Percentiles rank a stretch among this genome's conserved stretches.
Conservation (phyloP, 2,329 filamentous ascomycete genomes). For the Saccharata proteae region DNA sequence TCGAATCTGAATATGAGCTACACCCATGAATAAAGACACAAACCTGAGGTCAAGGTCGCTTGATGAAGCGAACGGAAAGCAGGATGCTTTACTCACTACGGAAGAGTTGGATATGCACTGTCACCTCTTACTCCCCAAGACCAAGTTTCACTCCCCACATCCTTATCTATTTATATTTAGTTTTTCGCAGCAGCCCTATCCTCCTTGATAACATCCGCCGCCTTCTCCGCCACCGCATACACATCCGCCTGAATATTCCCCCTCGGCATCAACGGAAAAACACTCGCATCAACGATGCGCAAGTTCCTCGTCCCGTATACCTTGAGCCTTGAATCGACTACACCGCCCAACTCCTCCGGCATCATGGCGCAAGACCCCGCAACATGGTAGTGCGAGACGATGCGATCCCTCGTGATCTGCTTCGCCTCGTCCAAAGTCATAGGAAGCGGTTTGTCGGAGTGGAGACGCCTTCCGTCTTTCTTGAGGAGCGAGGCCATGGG, state of each 20-base stretch:
- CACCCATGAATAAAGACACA: too few relatives aligned
- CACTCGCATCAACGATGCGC: constrained; percentile 20
- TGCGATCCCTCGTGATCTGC: constrained; percentile 12
- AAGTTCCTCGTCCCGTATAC: constrained; percentile 18
- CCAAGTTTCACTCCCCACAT: too few relatives aligned
- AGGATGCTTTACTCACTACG: too few relatives aligned
- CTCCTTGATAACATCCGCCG: constrained; percentile 18
- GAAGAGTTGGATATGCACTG: too few relatives aligned
- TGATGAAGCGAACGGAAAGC: too few relatives aligned
- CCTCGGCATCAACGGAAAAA: constrained; percentile 20
- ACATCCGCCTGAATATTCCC: constrained; percentile 22
- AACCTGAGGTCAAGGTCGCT: too few relatives aligned
- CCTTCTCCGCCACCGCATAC: constrained; percentile 23
- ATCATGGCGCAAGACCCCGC: constrained; percentile 22
- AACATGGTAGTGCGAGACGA: constrained; percentile 20
- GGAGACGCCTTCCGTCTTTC: constrained; percentile 13
- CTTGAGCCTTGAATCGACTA: constrained; percentile 17
- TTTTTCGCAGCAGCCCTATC: not conserved
- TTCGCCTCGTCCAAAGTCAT: constrained; percentile 3
- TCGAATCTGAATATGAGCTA: too few relatives aligned
- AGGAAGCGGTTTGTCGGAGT: not conserved
- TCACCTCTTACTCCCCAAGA: too few relatives aligned
- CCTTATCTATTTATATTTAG: not conserved
- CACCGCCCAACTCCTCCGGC: constrained; percentile 17
- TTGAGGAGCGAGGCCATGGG: constrained; percentile 24